Conservation (phyloP, 257 asterid species). For the Anisodus tanguticus region DNA sequence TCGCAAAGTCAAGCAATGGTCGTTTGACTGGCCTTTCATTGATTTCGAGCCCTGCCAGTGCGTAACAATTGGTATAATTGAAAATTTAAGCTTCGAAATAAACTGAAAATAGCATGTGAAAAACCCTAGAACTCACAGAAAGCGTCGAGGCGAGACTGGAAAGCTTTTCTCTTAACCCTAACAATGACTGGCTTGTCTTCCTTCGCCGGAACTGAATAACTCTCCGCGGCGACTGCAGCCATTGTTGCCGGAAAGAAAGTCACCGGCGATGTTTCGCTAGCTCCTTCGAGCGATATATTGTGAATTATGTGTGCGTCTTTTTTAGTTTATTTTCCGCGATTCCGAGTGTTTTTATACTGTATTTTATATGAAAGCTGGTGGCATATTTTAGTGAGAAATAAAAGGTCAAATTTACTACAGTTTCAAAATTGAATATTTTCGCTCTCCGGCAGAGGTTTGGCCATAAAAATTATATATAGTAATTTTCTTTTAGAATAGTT, state of each 20-base stretch:
- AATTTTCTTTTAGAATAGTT: too few species aligned
- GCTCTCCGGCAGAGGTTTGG: too few species aligned
- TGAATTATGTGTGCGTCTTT: neutral
- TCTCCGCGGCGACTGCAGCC: constrained; percentile 46
- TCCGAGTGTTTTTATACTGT: neutral
- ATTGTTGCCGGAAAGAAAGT: constrained; percentile 32
- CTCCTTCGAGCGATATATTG: neutral
- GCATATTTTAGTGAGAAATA: neutral
- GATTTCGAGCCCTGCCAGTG: constrained; percentile 77
- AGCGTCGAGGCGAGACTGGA: constrained; percentile 67
- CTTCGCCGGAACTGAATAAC: neutral
- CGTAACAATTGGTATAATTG: neutral
- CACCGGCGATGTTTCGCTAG: neutral
- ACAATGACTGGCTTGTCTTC: constrained; percentile 70
- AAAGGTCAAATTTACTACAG: neutral
- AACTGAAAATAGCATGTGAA: neutral
- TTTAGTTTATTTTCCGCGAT: neutral
- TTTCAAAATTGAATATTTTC: neutral
- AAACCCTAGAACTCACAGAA: constrained; percentile 57
- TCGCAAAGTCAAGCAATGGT: constrained; percentile 68
- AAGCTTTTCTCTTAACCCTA: constrained; percentile 81
- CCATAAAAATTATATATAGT: neutral
- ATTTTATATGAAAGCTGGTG: neutral
- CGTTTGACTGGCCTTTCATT: constrained; percentile 75
- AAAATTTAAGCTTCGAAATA: neutral